Percentiles rank a stretch among this genome's conserved stretches.
Evolutionary conservation across 2,329 filamentous ascomycete genomes (phyloP).

Genomic region (Sporothrix brasiliensis): DNA sequence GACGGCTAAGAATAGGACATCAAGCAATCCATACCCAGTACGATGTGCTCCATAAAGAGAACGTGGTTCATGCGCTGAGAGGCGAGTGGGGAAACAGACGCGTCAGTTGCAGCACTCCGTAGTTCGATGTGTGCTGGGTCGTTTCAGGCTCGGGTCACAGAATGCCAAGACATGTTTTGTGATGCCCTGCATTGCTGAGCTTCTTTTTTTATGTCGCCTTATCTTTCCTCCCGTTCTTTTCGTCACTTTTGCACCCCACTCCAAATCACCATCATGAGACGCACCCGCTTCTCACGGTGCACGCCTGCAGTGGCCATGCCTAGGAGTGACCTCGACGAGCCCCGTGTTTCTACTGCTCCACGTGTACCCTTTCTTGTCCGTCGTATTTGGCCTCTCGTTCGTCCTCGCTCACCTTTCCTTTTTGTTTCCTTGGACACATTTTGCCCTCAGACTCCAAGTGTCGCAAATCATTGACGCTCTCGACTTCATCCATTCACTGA

Average conservation of each 20-base stretch:
- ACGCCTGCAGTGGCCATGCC: not conserved
- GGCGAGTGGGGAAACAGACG: not conserved
- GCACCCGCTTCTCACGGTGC: constrained; percentile 21
- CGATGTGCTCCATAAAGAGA: not conserved
- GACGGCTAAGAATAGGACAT: not conserved
- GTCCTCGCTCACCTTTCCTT: not conserved
- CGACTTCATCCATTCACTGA: not conserved
- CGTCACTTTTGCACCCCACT: not conserved
- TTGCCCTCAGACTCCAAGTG: constrained; percentile 25
- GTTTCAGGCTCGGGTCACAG: constrained; percentile 21
- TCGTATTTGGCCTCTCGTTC: not conserved
- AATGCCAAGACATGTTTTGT: constrained; percentile 27
- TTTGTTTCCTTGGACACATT: constrained; percentile 20
- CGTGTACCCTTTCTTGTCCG: not conserved
- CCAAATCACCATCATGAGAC: constrained; percentile 26
- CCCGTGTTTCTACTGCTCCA: not conserved
- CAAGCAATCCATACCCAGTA: not conserved
- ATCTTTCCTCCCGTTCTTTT: not conserved
- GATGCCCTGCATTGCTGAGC: constrained; percentile 6
- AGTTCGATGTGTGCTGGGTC: constrained; percentile 6
- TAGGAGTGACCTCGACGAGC: constrained; percentile 17
- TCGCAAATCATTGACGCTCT: constrained; percentile 29
- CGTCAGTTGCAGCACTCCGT: constrained; percentile 21
- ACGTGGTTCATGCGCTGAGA: not conserved
- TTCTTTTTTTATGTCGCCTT: not conserved